Evolutionary conservation across 2,329 filamentous ascomycete species (phyloP), one percentile per base, ranked within the genome.

Genomic region (Cladosporium oxysporum): DNA sequence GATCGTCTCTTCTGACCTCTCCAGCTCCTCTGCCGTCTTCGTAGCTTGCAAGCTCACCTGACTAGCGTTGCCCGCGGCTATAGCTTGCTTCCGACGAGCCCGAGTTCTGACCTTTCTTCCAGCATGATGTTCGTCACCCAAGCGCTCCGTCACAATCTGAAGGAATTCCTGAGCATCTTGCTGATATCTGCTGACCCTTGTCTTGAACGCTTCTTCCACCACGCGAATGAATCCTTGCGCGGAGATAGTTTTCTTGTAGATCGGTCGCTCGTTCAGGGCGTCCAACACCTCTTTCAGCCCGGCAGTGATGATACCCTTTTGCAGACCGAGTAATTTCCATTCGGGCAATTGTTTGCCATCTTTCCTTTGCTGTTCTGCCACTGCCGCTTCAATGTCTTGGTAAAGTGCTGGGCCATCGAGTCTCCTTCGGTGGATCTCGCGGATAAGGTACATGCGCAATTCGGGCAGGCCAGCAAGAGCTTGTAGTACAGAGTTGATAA

Each of bases 161-260:
- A 99, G 80, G 69, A 99, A 97, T 77, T 99, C 95, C 75, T 99
- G 95, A 12, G 95, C 95, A 81, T 99, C 95, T 79, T 99, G 95
- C 79, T 99, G 95, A 75, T 95, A 92, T 63, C 94, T 86, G 76
- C 91, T 97, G 72, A 99, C 96, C 72, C 91, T 88, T 73, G 96
- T 94, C 65, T 88, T 88, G 75, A 97, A 99, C 0, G 94, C 93
- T 33, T 83, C 83, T 80, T 99, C 95, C 61, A 99, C 83, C 0
- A 91, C 90, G 69, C 86, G 83, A 52, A 99, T 90, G 75, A 99
- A 97, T 0, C 85, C 85, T n/a, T 88, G 86, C 3, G 94, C 93
- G 18, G 91, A 93, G 64, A 98, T 96, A 0, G 92, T 95, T 83
- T 98, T 99, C 75, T 89, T 93, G 78, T 93, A 91, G 71, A 98